phyloP scores from a whole-genome alignment of 345 rosid genomes.

The Ailanthus altissimus region DNA sequence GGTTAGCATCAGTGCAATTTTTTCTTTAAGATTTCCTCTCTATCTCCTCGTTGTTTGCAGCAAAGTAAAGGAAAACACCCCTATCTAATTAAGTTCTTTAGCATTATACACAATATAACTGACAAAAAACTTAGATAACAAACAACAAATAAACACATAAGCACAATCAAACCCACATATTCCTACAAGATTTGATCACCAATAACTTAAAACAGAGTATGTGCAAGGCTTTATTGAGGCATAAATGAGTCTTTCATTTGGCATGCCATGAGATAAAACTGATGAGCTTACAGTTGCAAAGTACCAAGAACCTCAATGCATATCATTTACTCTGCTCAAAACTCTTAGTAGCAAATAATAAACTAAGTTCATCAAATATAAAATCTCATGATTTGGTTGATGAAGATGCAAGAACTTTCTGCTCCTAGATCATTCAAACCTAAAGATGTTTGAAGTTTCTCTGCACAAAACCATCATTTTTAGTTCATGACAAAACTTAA shows the following conservation, averaged over 20 bases:
- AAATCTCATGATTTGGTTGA: neutral
- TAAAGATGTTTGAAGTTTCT: neutral
- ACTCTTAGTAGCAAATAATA: neutral
- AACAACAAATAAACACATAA: neutral
- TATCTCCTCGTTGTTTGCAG: neutral
- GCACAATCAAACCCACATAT: constrained; percentile 1
- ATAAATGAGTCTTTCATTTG: neutral
- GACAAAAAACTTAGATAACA: neutral
- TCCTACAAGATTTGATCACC: neutral
- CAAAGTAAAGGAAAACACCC: too few relatives aligned
- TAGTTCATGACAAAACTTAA: neutral
- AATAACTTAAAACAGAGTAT: neutral
- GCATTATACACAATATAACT: neutral
- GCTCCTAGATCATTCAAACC: neutral
- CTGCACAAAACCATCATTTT: neutral
- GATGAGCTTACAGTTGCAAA: neutral
- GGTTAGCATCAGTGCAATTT: constrained; percentile 1
- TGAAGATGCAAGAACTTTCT: neutral
- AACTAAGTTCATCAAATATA: neutral
- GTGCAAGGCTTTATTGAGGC: neutral
- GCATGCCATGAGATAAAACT: neutral
- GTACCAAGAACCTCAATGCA: neutral
- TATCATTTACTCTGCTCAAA: neutral
- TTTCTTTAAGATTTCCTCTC: neutral
- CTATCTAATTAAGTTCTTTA: neutral